phyloP scores from a whole-genome alignment of 257 asterid genomes.

The Lycium ferocissimum region DNA sequence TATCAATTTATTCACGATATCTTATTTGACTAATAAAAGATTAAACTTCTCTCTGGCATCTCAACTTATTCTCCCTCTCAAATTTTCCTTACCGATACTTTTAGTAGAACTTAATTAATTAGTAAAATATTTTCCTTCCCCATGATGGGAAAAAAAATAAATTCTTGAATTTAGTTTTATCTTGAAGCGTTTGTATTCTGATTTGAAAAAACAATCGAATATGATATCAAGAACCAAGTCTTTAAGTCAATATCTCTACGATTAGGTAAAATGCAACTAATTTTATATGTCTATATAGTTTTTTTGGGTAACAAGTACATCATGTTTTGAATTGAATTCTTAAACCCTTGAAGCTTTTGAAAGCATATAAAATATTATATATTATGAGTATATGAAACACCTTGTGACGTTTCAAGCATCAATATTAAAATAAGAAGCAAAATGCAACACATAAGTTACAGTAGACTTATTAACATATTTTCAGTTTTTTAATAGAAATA shows the following conservation, averaged over 20 bases:
- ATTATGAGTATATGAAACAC: not conserved
- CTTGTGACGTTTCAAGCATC: not conserved
- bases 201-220: not conserved
- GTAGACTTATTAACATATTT: not conserved
- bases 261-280: not conserved
- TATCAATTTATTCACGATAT: not conserved
- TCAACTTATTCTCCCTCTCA: not conserved
- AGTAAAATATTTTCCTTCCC: not conserved
- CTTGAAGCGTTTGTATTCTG: too few species aligned
- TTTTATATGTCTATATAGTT: not conserved
- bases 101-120: not conserved
- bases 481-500: not conserved
- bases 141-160: too few species aligned
- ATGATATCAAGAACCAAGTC: not conserved
- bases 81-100: too few species aligned
- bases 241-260: not conserved
- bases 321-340: slow-evolving; percentile 12
- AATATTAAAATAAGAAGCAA: not conserved
- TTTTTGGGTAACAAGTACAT: not conserved
- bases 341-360: not conserved
- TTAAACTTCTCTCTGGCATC: not conserved
- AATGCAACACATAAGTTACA: slow-evolving; percentile 22
- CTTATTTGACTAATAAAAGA: not conserved
- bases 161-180: not conserved
- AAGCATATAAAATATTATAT: not conserved